These are phyloP conservation scores for Bauhinia variegata DNA, from an alignment of 306 rosid species.

Conservation along the genomic window DNA sequence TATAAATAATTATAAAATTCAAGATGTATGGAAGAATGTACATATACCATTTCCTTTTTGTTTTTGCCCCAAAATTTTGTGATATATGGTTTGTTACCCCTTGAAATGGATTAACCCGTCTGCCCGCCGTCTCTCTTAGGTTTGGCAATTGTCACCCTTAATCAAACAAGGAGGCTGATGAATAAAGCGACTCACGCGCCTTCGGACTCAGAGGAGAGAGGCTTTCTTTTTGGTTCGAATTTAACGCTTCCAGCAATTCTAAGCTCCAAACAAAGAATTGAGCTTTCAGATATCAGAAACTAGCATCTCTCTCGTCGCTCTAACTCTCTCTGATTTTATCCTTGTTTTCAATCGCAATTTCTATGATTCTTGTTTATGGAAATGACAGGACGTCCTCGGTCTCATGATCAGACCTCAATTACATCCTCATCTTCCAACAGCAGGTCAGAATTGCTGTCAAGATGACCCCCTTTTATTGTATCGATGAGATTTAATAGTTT, in stretches of 20 bases:
- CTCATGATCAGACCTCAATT: constrained; percentile 46
- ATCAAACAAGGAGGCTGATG: constrained; percentile 37
- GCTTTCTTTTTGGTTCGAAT: constrained; percentile 5
- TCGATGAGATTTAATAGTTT: not conserved
- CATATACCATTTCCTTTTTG: too few species aligned
- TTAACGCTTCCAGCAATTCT: not conserved
- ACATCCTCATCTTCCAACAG: constrained; percentile 43
- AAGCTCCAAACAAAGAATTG: constrained; percentile 11
- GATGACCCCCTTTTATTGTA: not conserved
- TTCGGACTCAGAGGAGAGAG: constrained; percentile 25
- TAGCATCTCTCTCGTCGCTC: constrained; percentile 31
- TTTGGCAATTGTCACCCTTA: constrained; percentile 23
- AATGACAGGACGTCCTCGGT: constrained; percentile 51
- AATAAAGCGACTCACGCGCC: constrained; percentile 24
- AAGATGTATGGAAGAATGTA: too few species aligned
- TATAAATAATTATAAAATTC: too few species aligned
- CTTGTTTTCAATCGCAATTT: constrained; percentile 17
- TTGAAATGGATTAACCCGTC: constrained; percentile 12
- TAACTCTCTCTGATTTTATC: constrained; percentile 44
- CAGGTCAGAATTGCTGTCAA: constrained; percentile 47
- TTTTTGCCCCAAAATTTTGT: not conserved
- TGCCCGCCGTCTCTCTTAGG: constrained; percentile 39
- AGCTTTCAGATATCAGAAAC: constrained; percentile 13
- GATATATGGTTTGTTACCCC: constrained; percentile 13
- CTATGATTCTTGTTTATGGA: constrained; percentile 36